Base-by-base conservation (phyloP, 768 basidiomycete species). In the Leccinum disarticulatum region DNA sequence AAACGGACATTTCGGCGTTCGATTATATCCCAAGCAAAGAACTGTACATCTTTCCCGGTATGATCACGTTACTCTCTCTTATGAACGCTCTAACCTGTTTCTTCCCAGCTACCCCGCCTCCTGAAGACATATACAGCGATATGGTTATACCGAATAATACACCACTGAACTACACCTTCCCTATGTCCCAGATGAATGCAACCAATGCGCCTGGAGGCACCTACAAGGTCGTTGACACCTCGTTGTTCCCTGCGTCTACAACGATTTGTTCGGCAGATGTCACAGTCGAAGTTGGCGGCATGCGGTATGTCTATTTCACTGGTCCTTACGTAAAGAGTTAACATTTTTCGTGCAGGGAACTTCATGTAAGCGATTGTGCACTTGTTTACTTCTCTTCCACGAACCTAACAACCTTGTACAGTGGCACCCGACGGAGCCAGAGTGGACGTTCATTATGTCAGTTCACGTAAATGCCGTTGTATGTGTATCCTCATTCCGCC, bases 221-320 rank as follows among this genome's bases (percentile, higher is more conserved):
- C 3, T 78, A 84, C 61, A 87, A 87, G 69, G 77, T 87, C 15
- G 79, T 85, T 10, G 87, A 89, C 66, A 79, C 80, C 0, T 71
- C 71, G 27, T 78, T 79, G 3, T 88, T 89, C 73, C 73, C 73
- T 19, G 80, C 81, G 7, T 67, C 87, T 2, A 73, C 79, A 36
- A 84, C 80, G 1, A 80, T 87, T 38, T 79, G 81, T 17, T 81
- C 79, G 4, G 87, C 80, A 4, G 84, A 87, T 59, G 82, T 87
- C 2, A 77, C 73, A 3, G 79, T 88, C 30, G 79, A 86, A 56
- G 80, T 78, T 33, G 86, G 83, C n/a, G 86, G 82, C 9, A 80
- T 87, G 75, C 79, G 84, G 83, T 83, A 50, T 17, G 74, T 70
- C 30, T 22, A 52, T 43, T 11, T 36, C 2, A 15, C 17, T 48